Conservation (phyloP, 108 stramenopile genomes). For the Cyclostephanos tholiformis region DNA sequence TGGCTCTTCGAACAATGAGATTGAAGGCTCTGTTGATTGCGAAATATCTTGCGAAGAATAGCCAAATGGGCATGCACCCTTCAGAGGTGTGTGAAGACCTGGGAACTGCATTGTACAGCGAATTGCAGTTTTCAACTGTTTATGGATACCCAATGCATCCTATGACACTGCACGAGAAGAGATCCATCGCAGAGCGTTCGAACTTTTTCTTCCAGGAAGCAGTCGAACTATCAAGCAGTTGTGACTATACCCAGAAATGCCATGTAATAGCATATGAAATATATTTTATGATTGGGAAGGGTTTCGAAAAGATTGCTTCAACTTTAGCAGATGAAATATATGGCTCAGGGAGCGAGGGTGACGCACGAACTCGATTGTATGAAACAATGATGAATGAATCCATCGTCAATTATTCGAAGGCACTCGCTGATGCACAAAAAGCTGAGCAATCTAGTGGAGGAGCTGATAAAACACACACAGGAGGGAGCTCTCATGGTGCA, state of each 20-base stretch:
- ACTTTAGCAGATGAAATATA: slow-evolving; percentile 62
- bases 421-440: slow-evolving; percentile 55
- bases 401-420: slow-evolving; percentile 56
- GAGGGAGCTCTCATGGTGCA: slow-evolving; percentile 84
- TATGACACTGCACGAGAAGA: slow-evolving; percentile 61
- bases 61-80: slow-evolving; percentile 43
- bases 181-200: slow-evolving; percentile 59
- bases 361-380: slow-evolving; percentile 49
- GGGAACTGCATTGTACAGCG: slow-evolving; percentile 66
- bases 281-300: slow-evolving; percentile 85
- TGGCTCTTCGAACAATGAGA: slow-evolving; percentile 63
- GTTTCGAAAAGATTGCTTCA: slow-evolving; percentile 78
- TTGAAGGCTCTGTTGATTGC: slow-evolving; percentile 59
- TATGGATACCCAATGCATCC: slow-evolving; percentile 79
- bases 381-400: slow-evolving; percentile 64
- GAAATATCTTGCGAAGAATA: slow-evolving; percentile 44
- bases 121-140: slow-evolving; percentile 69
- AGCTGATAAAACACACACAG: slow-evolving; percentile 47
- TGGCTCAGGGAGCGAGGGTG: slow-evolving; percentile 13
- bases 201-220: slow-evolving; percentile 64
- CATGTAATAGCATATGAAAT: slow-evolving; percentile 65
- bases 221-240: slow-evolving; percentile 35
- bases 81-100: slow-evolving; percentile 73
- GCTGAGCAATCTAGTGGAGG: slow-evolving; percentile 56
- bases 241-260: slow-evolving; percentile 41